These are phyloP conservation scores for Phytopythium delawarense DNA, from an alignment of 352 stramenopile genomes.

Conservation along the genomic window DNA sequence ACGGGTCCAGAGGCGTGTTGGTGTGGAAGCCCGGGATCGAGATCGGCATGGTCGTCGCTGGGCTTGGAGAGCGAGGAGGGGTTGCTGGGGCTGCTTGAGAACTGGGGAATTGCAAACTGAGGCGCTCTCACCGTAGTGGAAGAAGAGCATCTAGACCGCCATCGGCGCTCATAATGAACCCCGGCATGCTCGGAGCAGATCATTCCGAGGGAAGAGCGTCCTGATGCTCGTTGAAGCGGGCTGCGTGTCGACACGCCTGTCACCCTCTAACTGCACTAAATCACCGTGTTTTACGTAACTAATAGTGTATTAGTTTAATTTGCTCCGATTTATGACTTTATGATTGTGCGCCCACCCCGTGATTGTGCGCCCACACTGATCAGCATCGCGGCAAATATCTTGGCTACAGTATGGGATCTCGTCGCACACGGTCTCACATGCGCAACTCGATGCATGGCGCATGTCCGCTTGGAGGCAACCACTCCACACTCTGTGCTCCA, in stretches of 20 bases:
- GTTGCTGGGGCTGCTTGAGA: neutral
- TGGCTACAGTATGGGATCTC: neutral
- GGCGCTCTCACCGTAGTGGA: neutral
- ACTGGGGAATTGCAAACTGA: neutral
- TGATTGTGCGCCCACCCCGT: neutral
- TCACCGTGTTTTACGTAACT: neutral
- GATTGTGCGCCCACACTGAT: neutral
- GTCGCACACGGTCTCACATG: neutral
- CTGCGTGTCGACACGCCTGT: neutral
- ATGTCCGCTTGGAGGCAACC: neutral
- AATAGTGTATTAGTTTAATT: neutral
- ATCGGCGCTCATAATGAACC: neutral
- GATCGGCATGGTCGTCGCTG: neutral
- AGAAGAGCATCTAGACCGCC: neutral
- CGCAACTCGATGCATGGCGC: neutral
- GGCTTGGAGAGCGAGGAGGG: neutral
- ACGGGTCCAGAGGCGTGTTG: constrained; percentile 23
- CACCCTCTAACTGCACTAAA: neutral
- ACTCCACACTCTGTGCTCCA: no score
- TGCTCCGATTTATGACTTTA: neutral
- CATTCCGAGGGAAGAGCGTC: neutral
- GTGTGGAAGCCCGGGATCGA: constrained; percentile 22
- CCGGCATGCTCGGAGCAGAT: neutral
- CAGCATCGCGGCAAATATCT: neutral
- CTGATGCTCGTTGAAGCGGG: neutral